Percentiles rank a stretch among this genome's conserved stretches.
Evolutionary conservation across 2,329 filamentous ascomycete genomes (phyloP).

Genomic region (Zymoseptoria passerinii): DNA sequence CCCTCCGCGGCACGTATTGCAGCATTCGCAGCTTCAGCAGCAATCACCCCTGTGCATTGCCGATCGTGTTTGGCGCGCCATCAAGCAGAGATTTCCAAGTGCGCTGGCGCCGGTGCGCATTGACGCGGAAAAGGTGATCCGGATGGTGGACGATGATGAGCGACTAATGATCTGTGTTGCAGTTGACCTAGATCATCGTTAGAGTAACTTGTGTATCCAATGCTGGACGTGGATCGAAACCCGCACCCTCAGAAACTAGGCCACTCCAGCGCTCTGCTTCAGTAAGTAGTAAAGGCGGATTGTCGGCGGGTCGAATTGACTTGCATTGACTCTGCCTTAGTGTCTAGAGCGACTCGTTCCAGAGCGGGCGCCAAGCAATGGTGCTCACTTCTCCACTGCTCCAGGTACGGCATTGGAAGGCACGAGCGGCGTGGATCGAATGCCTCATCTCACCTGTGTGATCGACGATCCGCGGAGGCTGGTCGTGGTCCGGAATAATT

Average conservation of each 20-base stretch:
- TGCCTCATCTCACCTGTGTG: neutral
- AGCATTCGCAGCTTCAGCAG: neutral
- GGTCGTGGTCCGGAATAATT: neutral
- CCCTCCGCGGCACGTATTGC: neutral
- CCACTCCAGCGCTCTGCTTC: neutral
- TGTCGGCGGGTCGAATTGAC: neutral
- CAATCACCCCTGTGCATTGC: neutral
- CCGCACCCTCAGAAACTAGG: neutral
- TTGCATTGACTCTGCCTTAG: neutral
- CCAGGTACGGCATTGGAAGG: neutral
- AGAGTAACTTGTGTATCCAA: neutral
- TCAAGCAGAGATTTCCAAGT: neutral
- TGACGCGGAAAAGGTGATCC: neutral
- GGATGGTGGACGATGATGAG: neutral
- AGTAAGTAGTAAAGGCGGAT: neutral
- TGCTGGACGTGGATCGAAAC: neutral
- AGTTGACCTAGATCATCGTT: neutral
- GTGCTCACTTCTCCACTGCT: neutral
- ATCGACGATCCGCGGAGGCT: neutral
- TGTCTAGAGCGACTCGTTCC: neutral
- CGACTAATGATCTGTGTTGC: neutral
- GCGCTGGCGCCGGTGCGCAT: neutral
- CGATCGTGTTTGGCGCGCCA: neutral
- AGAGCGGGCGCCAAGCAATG: neutral
- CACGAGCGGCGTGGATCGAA: neutral